Evolutionary conservation across 202 grass and related monocot genomes (phyloP), one percentile per base, ranked within the genome.

Genomic region (Zizania palustris): DNA sequence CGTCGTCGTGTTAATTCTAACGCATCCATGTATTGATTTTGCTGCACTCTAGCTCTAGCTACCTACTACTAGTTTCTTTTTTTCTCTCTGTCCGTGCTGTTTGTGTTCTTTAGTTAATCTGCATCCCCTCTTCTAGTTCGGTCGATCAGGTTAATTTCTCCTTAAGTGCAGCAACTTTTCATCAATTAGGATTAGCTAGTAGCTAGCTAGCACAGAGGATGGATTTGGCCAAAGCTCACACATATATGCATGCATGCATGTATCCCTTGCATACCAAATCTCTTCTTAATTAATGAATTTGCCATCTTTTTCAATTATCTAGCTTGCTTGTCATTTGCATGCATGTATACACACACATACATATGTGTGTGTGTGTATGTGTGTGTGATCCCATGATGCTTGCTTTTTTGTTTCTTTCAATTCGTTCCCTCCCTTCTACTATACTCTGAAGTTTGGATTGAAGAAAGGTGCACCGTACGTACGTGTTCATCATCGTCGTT

Each of bases 91-190:
- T 55, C 51, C 9, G 12, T 13, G n/a, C 0, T 11, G 18, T 9
- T 22, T 60, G 5, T n/a, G 16, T 69, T 36, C 67, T 50, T 69
- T 50, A 46, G 11, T 68, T 68, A 22, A 34, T 68, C 40, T 67
- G 18, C 64, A 67, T 18, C 20, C 5, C 18, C 40, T 21, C 63
- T 34, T 34, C 11, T 34, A 34, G 58, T 3, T 34, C 28, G 21
- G 11, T 55, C 51, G 51, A 55, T 55, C 51, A 55, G 51, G 16
- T 20, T 55, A 19, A 55, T 55, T 55, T 55, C 20, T n/a, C 19
- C 16, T 28, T 28, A 28, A 28, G 28, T 28, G 28, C 28, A 28
- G 28, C 28, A 28, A 28, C 28, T 28, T 28, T 28, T 28, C 28
- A 28, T 28, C 18, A 54, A 20, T 20, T 18, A 20, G 51, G 8